Base-by-base conservation (phyloP, 2,329 filamentous ascomycete species). In the Phialophora tarda region DNA sequence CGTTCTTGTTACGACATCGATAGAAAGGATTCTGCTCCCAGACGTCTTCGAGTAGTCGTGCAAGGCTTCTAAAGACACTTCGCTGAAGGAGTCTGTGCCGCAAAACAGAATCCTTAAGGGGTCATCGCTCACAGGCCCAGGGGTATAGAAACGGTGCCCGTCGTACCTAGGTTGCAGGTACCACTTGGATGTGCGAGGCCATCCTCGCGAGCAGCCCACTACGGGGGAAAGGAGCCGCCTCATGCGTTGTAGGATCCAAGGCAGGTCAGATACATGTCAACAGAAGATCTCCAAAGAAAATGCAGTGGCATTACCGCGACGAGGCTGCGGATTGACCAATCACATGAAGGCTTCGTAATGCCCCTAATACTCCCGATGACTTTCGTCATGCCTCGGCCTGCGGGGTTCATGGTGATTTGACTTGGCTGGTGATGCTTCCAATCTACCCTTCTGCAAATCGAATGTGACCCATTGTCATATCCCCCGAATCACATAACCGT, bases 51-150 rank as follows among this genome's bases (percentile, higher is more conserved):
- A 84, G 74, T 92, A 89, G 4, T 80, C 74, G 72, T 89, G 78
- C 38, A 99, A 80, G 5, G 91, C 90, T 65, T 81, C 81, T 58
- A 99, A 82, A 1, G 92, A 92, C 60, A 85, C 85, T 73, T 90
- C 90, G 80, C 94, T 97, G 78, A 98, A 97, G 2, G 88, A 84
- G 77, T 99, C 95, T 2, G 94, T 95, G 69, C 95, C 95, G 79
- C 93, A 98, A 79, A 97, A 99, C 3, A 99, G 85, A 62, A 99
- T 92, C 38, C 89, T 85, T 34, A 99, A 82, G 2, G 92, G 91
- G 17, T 83, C 62, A 24, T 47, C 65, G 14, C 78, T 51, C 21
- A 47, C 56, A 11, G 32, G n/a, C 30, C 66, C 63, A 12, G 54
- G 50, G 32, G 28, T 51, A 32, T 58, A 65, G 21, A 58, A 38